A percentile compares a stretch with the other conserved stretches of the same genome.
phyloP scores from a whole-genome alignment of 768 basidiomycete species.

The Chiua virens region DNA sequence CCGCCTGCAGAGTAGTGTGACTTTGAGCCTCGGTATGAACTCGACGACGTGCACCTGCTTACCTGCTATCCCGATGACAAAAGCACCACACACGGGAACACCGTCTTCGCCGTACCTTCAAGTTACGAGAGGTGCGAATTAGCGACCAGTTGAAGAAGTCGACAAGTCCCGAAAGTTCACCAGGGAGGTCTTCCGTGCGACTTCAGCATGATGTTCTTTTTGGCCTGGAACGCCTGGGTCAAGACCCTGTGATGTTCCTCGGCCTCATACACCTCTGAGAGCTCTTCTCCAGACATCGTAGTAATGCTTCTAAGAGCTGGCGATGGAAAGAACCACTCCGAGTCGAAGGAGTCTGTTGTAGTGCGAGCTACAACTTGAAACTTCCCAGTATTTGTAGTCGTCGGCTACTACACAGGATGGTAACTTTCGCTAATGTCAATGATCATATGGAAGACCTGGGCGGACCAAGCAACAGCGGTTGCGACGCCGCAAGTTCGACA shows the following conservation, averaged over 20 bases:
- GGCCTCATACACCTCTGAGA: constrained; percentile 17
- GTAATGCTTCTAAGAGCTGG: background rate
- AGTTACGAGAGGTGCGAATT: constrained; percentile 7
- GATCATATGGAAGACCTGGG: constrained; percentile 2
- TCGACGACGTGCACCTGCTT: constrained; percentile 17
- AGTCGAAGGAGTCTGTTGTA: background rate
- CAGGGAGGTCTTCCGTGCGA: constrained; percentile 87
- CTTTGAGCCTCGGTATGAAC: background rate
- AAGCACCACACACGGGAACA: constrained; percentile 65
- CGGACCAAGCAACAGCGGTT: background rate
- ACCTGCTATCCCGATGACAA: constrained; percentile 86
- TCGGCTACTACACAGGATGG: constrained; percentile 27
- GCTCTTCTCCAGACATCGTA: constrained; percentile 30
- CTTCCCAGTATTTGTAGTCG: constrained; percentile 28
- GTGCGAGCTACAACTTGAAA: background rate
- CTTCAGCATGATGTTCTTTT: constrained; percentile 75
- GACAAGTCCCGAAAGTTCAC: constrained; percentile 37
- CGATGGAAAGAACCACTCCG: background rate
- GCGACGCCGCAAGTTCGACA: background rate
- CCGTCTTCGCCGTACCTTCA: constrained; percentile 87
- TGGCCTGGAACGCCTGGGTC: constrained; percentile 31
- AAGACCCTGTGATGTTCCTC: constrained; percentile 18
- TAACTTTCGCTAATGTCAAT: background rate
- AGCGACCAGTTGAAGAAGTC: constrained; percentile 11
- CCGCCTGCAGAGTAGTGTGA: constrained; percentile 51